These are phyloP conservation scores for Candida vartiovaarae DNA, from an alignment of 805 yeast species.

Conservation along the genomic window DNA sequence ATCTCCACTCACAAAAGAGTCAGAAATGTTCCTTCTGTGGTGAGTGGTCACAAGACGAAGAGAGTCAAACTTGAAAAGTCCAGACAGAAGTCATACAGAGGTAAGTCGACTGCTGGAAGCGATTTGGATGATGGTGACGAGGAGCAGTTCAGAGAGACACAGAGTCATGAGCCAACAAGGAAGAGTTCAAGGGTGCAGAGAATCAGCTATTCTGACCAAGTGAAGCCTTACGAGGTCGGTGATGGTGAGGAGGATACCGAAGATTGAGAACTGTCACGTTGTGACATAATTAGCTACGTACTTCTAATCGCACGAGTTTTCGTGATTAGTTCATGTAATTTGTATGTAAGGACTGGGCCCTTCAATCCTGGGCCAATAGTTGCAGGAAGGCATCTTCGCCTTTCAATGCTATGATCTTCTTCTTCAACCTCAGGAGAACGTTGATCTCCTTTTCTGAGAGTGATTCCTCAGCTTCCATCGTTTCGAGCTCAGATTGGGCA, in stretches of 20 bases:
- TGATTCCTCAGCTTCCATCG: conserved; percentile 17
- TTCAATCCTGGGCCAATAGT: conserved; percentile 34
- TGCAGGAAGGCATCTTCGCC: conserved; percentile 60
- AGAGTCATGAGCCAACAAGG: conserved; percentile 26
- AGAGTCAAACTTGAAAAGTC: conserved; percentile 10
- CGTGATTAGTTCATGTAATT: neutral
- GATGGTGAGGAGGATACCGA: conserved; percentile 5
- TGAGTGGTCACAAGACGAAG: conserved; percentile 13
- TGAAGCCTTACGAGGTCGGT: conserved; percentile 14
- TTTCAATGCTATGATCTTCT: conserved; percentile 54
- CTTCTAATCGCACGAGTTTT: too few relatives aligned
- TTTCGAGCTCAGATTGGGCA: conserved; percentile 25
- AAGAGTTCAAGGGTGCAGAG: conserved; percentile 34
- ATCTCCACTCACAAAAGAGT: conserved; percentile 17
- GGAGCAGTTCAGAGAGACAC: conserved; percentile 3
- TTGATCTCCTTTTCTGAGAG: conserved; percentile 31
- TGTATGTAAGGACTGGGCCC: neutral
- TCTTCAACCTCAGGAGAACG: conserved; percentile 14
- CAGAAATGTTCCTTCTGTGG: conserved; percentile 1
- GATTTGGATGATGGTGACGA: conserved; percentile 19
- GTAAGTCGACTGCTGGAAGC: conserved; percentile 10
- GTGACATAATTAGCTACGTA: too few relatives aligned
- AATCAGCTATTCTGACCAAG: conserved; percentile 29
- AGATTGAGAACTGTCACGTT: neutral
- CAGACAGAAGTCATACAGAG: conserved; percentile 10